Evolutionary conservation across 2,329 filamentous ascomycete genomes (phyloP).

Genomic region (Fusarium papillatum): DNA sequence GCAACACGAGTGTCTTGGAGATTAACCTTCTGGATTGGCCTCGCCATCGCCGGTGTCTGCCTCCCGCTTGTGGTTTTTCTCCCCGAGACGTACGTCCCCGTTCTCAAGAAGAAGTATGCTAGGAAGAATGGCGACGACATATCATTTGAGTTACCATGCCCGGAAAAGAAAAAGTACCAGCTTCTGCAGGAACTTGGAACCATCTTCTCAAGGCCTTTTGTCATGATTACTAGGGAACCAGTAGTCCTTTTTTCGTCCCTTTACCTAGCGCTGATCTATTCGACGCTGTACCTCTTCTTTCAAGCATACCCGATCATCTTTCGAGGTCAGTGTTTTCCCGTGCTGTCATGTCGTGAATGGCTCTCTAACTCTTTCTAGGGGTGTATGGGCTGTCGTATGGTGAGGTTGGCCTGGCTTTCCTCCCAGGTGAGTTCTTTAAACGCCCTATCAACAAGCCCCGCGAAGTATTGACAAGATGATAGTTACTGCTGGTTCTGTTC

Average conservation of each 20-base stretch:
- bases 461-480: neutral
- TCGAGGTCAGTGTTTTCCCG: conserved; percentile 1
- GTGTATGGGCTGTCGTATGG: neutral
- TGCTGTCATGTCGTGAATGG: neutral
- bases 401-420: neutral
- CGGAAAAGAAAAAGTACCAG: neutral
- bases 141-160: neutral
- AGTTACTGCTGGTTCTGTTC: neutral
- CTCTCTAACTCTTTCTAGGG: neutral
- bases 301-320: conserved; percentile 38
- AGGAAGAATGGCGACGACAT: neutral
- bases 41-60: conserved; percentile 48
- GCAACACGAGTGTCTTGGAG: conserved; percentile 55
- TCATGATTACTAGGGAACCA: conserved; percentile 27
- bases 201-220: conserved; percentile 17
- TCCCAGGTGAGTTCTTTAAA: neutral
- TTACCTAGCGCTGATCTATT: conserved; percentile 30
- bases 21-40: conserved; percentile 56
- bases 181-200: conserved; percentile 14
- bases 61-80: conserved; percentile 28
- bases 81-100: conserved; percentile 34
- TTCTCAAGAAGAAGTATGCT: conserved; percentile 15
- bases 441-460: fast-evolving
- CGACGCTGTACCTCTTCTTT: conserved; percentile 36
- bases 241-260: conserved; percentile 27